A percentile compares a stretch with the other conserved stretches of the same genome.
phyloP scores from a whole-genome alignment of 768 basidiomycete genomes.

The Lactarius evosmus region DNA sequence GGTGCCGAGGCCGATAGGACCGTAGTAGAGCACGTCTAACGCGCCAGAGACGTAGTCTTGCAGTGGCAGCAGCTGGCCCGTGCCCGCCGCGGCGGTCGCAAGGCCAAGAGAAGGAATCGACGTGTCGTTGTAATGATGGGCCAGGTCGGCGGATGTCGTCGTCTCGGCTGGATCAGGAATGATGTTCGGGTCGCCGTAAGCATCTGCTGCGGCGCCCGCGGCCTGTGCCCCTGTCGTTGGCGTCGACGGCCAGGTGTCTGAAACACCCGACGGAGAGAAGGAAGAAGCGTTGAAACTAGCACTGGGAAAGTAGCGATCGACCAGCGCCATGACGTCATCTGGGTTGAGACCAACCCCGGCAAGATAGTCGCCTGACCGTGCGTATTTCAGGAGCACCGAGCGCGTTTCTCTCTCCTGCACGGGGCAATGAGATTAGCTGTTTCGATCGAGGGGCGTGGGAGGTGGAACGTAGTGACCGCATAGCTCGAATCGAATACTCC shows the following conservation, averaged over 20 bases:
- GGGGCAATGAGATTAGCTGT: neutral
- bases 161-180: neutral
- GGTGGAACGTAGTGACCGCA: conserved; percentile 27
- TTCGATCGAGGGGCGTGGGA: neutral
- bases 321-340: conserved; percentile 31
- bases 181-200: conserved; percentile 1
- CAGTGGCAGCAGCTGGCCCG: conserved; percentile 33
- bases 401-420: conserved; percentile 33
- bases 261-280: neutral
- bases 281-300: conserved; percentile 22
- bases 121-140: neutral
- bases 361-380: conserved; percentile 31
- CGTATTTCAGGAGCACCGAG: conserved; percentile 35
- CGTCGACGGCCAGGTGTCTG: neutral
- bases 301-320: conserved; percentile 28
- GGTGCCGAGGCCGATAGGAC: conserved; percentile 50
- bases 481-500: conserved; percentile 30
- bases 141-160: no score
- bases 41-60: conserved; percentile 40
- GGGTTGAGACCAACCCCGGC: conserved; percentile 35
- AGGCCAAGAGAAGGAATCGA: neutral
- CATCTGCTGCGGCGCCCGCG: conserved; percentile 1
- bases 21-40: conserved; percentile 50
- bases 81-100: neutral
- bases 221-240: neutral